phyloP scores from a whole-genome alignment of 2,329 filamentous ascomycete species.

The Fonsecaea pugnacius region DNA sequence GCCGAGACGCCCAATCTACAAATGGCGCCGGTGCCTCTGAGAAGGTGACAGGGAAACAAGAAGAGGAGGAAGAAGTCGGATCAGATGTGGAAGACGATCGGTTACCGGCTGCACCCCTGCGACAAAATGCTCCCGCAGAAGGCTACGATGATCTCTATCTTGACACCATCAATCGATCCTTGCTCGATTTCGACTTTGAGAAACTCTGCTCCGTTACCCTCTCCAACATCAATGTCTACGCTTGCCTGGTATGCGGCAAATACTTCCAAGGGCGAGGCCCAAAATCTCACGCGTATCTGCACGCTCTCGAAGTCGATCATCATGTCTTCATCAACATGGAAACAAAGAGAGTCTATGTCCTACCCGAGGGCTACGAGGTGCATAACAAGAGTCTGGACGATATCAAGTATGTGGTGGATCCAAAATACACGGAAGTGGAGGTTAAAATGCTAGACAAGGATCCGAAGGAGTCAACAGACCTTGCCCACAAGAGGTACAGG shows the following conservation, averaged over 20 bases:
- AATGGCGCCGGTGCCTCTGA: constrained; percentile 12
- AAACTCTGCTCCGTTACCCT: constrained; percentile 96
- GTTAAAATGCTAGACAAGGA: constrained; percentile 77
- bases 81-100: constrained; percentile 46
- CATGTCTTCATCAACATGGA: constrained; percentile 99
- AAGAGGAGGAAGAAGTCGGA: constrained; percentile 42
- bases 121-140: constrained; percentile 77
- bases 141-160: constrained; percentile 97
- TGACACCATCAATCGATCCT: constrained; percentile 90
- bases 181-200: constrained; percentile 98
- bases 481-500: constrained; percentile 81
- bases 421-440: constrained; percentile 77
- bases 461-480: constrained; percentile 68
- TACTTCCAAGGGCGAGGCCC: constrained; percentile 94
- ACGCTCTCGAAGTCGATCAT: constrained; percentile 90
- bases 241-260: constrained; percentile 94
- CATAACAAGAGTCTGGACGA: constrained; percentile 92
- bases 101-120: constrained; percentile 49
- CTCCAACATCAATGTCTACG: constrained; percentile 98
- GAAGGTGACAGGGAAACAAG: constrained; percentile 35
- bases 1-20: constrained; percentile 1
- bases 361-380: constrained; percentile 97
- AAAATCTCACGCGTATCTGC: constrained; percentile 96
- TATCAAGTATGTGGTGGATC: constrained; percentile 97
- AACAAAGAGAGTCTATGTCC: constrained; percentile 84